Base-by-base conservation (phyloP, 2,329 filamentous ascomycete genomes). In the Aureobasidium lini region DNA sequence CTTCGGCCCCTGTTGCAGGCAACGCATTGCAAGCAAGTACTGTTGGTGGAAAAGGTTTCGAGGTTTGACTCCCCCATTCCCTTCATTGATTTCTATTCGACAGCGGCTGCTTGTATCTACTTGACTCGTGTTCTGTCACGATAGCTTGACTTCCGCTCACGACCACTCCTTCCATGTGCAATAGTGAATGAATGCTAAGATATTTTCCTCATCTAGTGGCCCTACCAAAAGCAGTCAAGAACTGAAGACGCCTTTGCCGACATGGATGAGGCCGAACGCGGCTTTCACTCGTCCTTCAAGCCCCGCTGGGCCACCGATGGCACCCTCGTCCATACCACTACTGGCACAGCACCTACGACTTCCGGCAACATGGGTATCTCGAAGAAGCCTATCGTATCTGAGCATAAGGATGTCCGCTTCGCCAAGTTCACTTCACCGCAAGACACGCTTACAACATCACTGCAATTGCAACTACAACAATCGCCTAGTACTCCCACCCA, bases 161-260 rank as follows among this genome's bases (percentile, higher is more conserved):
- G 34, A 34, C 32, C 8, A 44, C 29, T 36, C 32, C 34, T 42
- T 49, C 16, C 53, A 60, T 61, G 61, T 60, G 60, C 56, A 68
- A 71, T 65, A 67, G 70, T 65, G 64, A 68, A 68, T 69, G 70
- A 71, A 69, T 74, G 70, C 76, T 73, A 60, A 60, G 62, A 68
- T 65, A 63, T 66, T 53, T 70, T 65, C 65, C 60, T 66, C 62
- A 15, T 67, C 74, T 84, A 95, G 90, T 95, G 87, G 84, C 90
- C 90, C 56, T 94, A 94, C 77, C 82, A 89, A 72, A 89, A 90
- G 77, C 84, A 85, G 74, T 78, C 85, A 64, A 90, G 92, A 69
- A 84, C 83, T 40, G 81, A 84, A 67, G 77, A 83, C 64, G 78
- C 83, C 63, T 82, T 87, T 67, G 78, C 82, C 65, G 78, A 86